Base-by-base conservation (phyloP, 345 rosid species). In the Cardiospermum halicacabum region DNA sequence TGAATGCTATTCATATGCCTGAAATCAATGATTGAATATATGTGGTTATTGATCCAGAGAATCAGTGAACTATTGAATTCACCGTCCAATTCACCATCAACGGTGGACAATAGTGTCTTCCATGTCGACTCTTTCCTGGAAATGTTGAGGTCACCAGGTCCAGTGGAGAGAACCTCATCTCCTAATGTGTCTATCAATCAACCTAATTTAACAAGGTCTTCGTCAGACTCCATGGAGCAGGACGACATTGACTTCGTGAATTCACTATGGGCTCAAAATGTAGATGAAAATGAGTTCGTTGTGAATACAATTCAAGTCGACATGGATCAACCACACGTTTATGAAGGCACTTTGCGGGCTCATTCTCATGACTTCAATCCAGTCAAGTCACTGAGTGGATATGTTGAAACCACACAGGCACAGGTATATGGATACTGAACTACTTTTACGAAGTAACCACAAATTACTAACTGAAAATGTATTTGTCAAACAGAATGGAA, bases 371-470 rank as follows among this genome's bases (percentile, higher is more conserved):
- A 27, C 48, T 40, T 56, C 65, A 71, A 5, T 30, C 68, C 77
- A 27, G 6, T 49, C 21, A 45, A 18, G 69, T 13, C 73, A 25
- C 2, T 47, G 53, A 64, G 62, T 27, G 53, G 68, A 45, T 57
- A 50, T 43, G 16, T 1, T 34, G 65, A 40, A 25, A 24, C 32
- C 42, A 58, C 66, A n/a, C n/a, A n/a, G n/a, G n/a, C n/a, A n/a
- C 66, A 62, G 71, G 32, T 66, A 64, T 15, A 18, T 9, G 1
- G 68, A 43, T 36, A 31, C 51, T 32, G 60, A 69, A 58, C n/a
- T n/a, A n/a, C n/a, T n/a, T n/a, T n/a, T n/a, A n/a, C n/a, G n/a
- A n/a, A n/a, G n/a, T n/a, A n/a, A n/a, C n/a, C n/a, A n/a, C n/a
- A n/a, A n/a, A n/a, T n/a, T n/a, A n/a, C n/a, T n/a, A n/a, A n/a